Evolutionary conservation across 192 early-diverging fungal genomes (phyloP).

Genomic region (Linnemannia exigua): DNA sequence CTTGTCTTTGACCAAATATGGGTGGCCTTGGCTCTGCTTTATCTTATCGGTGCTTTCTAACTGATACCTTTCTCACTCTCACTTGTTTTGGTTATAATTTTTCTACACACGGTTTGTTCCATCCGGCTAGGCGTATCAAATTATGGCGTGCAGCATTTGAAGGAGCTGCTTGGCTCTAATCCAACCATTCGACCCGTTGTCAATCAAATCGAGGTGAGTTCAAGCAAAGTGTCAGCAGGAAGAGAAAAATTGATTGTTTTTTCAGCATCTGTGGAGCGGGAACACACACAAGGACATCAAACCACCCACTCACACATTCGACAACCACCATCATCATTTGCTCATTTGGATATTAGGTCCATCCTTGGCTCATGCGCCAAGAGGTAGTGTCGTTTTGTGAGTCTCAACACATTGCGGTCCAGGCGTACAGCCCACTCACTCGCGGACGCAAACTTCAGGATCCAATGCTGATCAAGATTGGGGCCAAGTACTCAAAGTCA

Average conservation of each 20-base stretch:
- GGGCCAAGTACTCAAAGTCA: slow-evolving; percentile 65
- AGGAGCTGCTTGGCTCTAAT: slow-evolving; percentile 60
- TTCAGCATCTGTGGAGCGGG: too few species aligned
- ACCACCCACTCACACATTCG: not conserved
- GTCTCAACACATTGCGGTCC: slow-evolving; percentile 62
- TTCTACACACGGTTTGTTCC: not conserved
- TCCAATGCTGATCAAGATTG: slow-evolving; percentile 61
- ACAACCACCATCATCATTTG: not conserved
- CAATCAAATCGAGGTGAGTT: slow-evolving; percentile 70
- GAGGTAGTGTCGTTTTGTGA: slow-evolving; percentile 64
- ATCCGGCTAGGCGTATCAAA: slow-evolving; percentile 62
- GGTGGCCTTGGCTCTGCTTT: not conserved
- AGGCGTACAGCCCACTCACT: slow-evolving; percentile 70
- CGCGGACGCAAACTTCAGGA: slow-evolving; percentile 66
- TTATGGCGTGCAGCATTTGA: slow-evolving; percentile 66
- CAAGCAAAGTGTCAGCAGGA: not conserved
- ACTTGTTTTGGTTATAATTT: not conserved
- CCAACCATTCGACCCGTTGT: slow-evolving; percentile 60
- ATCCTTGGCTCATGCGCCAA: slow-evolving; percentile 62
- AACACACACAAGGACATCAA: too few species aligned
- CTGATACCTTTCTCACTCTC: not conserved
- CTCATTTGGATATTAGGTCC: slow-evolving; percentile 41
- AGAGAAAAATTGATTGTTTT: too few species aligned
- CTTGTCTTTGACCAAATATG: not conserved
- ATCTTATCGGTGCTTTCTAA: slow-evolving; percentile 3